These are phyloP conservation scores for Drechslerella stenobrocha DNA, from an alignment of 2,329 filamentous ascomycete species.

Conservation along the genomic window DNA sequence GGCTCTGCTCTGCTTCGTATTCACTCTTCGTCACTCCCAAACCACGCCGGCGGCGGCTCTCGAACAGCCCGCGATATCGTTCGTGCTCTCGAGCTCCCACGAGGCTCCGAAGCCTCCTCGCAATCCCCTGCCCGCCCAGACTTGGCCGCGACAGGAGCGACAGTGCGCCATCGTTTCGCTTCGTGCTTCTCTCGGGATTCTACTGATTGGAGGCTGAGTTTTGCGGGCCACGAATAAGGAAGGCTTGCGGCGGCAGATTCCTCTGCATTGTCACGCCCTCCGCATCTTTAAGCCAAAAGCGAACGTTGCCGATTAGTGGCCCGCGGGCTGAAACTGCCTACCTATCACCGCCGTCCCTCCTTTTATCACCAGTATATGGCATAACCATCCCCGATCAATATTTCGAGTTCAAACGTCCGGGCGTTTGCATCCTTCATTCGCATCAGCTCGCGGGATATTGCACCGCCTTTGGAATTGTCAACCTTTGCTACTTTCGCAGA, in stretches of 20 bases:
- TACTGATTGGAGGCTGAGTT: conserved; percentile 45
- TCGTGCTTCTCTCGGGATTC: conserved; percentile 29
- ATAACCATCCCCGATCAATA: not conserved
- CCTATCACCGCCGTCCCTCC: not conserved
- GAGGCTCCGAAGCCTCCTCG: no score
- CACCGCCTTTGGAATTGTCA: not conserved
- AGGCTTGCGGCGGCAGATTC: conserved; percentile 25
- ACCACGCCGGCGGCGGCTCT: no score
- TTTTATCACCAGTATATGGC: not conserved
- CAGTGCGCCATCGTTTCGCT: conserved; percentile 45
- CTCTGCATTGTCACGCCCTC: conserved; percentile 18
- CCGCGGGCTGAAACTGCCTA: conserved; percentile 35
- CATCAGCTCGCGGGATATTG: conserved; percentile 1
- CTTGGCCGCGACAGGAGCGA: conserved; percentile 3
- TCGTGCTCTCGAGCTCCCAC: no score
- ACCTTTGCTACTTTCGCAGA: conserved; percentile 17
- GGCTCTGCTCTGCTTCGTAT: no score
- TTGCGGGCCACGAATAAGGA: conserved; percentile 38
- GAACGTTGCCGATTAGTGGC: conserved; percentile 27
- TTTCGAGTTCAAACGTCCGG: not conserved
- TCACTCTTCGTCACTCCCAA: no score
- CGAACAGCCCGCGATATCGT: no score
- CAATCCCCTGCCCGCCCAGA: conserved; percentile 4
- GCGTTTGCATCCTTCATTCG: no score
- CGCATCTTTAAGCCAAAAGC: conserved; percentile 44